Conservation (phyloP, 345 rosid species). For the Lagerstroemia speciosa region DNA sequence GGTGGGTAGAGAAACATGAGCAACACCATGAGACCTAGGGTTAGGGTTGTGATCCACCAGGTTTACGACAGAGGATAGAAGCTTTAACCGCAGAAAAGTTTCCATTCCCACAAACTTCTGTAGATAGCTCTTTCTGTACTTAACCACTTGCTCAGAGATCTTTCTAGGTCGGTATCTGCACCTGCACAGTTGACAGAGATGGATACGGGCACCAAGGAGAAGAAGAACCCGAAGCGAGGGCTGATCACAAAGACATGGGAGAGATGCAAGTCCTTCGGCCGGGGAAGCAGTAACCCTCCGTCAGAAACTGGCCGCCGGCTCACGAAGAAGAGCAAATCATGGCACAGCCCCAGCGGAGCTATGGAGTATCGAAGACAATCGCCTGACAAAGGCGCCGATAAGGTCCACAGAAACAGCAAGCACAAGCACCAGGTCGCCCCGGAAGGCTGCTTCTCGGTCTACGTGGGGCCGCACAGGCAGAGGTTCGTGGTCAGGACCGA, state of each 20-base stretch:
- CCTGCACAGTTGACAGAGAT: conserved; percentile 7
- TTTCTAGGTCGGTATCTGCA: no score
- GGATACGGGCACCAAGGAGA: conserved; percentile 16
- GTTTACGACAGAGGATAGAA: conserved; percentile 36
- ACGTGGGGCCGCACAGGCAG: conserved; percentile 49
- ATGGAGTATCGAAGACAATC: not conserved
- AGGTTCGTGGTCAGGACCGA: conserved; percentile 48
- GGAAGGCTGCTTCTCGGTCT: conserved; percentile 56
- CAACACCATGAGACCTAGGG: conserved; percentile 35
- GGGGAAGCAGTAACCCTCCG: not conserved
- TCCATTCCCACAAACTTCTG: not conserved
- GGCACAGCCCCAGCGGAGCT: conserved; percentile 11
- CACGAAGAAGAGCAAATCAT: conserved; percentile 45
- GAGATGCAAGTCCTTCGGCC: conserved; percentile 38
- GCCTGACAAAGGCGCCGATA: not conserved
- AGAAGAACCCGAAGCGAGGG: conserved; percentile 29
- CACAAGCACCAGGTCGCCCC: conserved; percentile 28
- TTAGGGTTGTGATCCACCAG: conserved; percentile 21
- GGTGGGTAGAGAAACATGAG: conserved; percentile 16
- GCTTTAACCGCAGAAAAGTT: not conserved
- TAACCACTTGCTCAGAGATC: no score
- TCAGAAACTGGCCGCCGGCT: not conserved
- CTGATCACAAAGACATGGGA: conserved; percentile 52
- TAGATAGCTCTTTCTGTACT: no score
- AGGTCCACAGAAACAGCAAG: not conserved